Conservation (phyloP, 192 early-diverging fungal species). For the Powellomyces hirtus region DNA sequence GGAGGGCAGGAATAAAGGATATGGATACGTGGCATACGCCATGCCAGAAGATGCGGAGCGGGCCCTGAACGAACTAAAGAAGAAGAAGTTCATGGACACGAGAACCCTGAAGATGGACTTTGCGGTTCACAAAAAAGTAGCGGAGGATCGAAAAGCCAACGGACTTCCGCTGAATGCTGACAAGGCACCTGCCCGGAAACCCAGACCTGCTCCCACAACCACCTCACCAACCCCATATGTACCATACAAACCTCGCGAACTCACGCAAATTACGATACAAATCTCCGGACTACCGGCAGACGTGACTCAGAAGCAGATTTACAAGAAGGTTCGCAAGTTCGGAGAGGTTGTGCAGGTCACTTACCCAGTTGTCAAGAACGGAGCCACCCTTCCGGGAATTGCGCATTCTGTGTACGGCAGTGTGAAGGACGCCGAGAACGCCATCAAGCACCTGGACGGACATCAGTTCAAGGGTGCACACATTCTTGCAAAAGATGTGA, state of each 20-base stretch:
- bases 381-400: constrained; percentile 22
- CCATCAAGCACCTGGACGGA: constrained; percentile 61
- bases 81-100: constrained; percentile 69
- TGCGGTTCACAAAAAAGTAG: constrained; percentile 60
- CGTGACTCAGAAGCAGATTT: constrained; percentile 70
- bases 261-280: constrained; percentile 40
- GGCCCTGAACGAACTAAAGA: constrained; percentile 74
- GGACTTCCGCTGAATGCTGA: constrained; percentile 9
- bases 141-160: constrained; percentile 23
- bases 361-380: constrained; percentile 55
- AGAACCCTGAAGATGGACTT: constrained; percentile 74
- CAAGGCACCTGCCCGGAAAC: constrained; percentile 16
- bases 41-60: constrained; percentile 73
- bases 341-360: constrained; percentile 63
- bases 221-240: constrained; percentile 27
- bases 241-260: background rate
- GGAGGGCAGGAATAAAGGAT: constrained; percentile 74
- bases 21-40: constrained; percentile 89
- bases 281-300: constrained; percentile 55
- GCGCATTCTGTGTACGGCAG: constrained; percentile 51
- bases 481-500: constrained; percentile 28
- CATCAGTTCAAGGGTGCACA: constrained; percentile 76
- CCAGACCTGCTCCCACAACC: background rate
- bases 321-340: constrained; percentile 68
- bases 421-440: constrained; percentile 48